Conservation (phyloP, 371 early-diverging fungal species). For the Mucor sp. region DNA sequence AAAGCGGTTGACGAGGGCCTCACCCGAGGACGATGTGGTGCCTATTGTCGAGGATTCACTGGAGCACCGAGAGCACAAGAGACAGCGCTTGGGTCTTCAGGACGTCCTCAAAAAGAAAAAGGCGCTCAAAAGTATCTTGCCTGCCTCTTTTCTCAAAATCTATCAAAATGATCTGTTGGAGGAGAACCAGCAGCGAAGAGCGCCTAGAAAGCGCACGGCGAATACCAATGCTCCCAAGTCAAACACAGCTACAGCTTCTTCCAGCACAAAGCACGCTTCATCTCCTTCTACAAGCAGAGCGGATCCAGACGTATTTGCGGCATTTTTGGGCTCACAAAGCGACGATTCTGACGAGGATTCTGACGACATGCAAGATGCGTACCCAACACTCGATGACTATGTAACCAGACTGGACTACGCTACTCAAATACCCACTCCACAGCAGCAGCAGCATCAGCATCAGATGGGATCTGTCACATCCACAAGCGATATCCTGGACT, state of each 20-base stretch:
- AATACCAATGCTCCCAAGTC: background rate
- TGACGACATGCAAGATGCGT: background rate
- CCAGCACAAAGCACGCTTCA: background rate
- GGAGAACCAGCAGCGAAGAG: background rate
- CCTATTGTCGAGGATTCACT: constrained; percentile 5
- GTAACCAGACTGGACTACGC: background rate
- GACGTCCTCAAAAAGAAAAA: background rate
- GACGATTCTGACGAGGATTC: background rate
- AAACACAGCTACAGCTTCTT: background rate
- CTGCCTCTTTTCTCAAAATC: constrained; percentile 15
- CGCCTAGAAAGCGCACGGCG: background rate
- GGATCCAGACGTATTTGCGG: constrained; percentile 4
- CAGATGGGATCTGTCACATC: background rate
- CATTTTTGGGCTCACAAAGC: constrained; percentile 4
- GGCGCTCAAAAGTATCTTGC: constrained; percentile 11
- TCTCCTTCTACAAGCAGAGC: background rate
- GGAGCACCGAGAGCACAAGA: constrained; percentile 6
- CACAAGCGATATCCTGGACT: background rate
- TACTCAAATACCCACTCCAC: background rate
- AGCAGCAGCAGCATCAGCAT: background rate
- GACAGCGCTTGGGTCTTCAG: background rate
- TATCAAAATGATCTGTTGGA: constrained; percentile 3
- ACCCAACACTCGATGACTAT: background rate
- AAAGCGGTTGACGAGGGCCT: too few relatives aligned
- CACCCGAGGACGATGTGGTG: background rate